Base-by-base conservation (phyloP, 1,139 yeast genomes). In the Geotrichum histeridarum region DNA sequence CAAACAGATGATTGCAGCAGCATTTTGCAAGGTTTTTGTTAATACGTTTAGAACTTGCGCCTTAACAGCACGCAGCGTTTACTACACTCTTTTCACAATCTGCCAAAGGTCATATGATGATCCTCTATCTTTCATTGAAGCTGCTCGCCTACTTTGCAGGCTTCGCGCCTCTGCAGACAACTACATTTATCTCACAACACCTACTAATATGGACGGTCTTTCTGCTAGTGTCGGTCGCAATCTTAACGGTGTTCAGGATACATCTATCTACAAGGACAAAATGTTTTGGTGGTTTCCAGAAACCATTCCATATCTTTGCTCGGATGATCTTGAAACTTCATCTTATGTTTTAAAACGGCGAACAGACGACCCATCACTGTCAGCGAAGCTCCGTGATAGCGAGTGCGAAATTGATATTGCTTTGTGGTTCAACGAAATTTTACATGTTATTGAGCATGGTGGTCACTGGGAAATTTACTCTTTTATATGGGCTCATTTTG, bases 401-500 rank as follows among this genome's bases (percentile, higher is more conserved):
- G 58, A 59, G 32, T 37, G 45, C 36, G 33, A 36, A 9, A 67
- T 82, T 15, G 81, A 82, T 60, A 72, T 83, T 17, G 67, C 77
- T 4, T 63, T 67, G 15, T 82, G 89, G 86, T 68, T 85, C 8
- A 67, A 74, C 1, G 61, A 81, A 12, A 80, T 83, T 1, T 67
- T 79, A 15, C 70, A 72, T 12, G 73, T 84, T 0, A 67, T 85
- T 63, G 77, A 76, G n/a, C 71, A 74, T 12, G 84, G 83, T 42
- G 73, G 79, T 22, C 77, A 79, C 55, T 86, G 93, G 91, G 93
- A 85, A 58, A 68, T 82, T 1, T 87, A 82, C 64, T 81, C 90
- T 0, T 84, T 76, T 63, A 69, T 82, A 0, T 74, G 86, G 75
- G 81, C 86, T 0, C 90, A 85, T 67, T 75, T 86, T 55, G 83